phyloP scores from a whole-genome alignment of 129 eudicot genomes.

The Sambucus nigra region DNA sequence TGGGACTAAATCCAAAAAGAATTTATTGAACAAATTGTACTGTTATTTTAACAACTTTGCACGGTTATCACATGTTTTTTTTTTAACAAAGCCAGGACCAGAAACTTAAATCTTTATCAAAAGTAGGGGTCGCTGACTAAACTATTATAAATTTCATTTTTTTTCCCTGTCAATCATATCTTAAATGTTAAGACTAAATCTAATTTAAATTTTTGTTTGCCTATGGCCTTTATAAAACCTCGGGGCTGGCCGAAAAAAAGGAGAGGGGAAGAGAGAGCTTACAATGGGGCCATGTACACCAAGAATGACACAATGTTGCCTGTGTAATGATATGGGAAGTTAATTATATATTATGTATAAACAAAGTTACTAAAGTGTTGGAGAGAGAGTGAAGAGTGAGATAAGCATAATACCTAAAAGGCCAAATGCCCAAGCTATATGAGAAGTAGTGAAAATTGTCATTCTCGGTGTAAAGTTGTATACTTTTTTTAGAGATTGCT shows the following conservation, averaged over 20 bases:
- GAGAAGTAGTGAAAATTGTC: conserved; percentile 1
- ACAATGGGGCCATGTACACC: conserved; percentile 64
- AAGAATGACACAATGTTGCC: conserved; percentile 61
- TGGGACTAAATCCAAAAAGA: too few species aligned
- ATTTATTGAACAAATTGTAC: too few species aligned
- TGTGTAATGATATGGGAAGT: neutral
- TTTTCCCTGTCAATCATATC: too few species aligned
- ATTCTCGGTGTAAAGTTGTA: neutral
- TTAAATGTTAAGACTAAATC: neutral
- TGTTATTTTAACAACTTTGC: too few species aligned
- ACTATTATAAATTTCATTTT: too few species aligned
- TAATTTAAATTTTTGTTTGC: neutral
- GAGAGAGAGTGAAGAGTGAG: neutral
- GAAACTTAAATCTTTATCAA: too few species aligned
- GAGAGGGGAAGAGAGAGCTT: conserved; percentile 12
- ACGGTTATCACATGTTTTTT: too few species aligned
- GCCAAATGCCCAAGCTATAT: conserved; percentile 8
- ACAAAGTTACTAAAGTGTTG: neutral
- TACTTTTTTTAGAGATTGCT: neutral
- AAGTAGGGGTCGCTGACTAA: too few species aligned
- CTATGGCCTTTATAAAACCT: too few species aligned
- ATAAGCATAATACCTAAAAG: conserved; percentile 1
- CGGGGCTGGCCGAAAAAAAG: too few species aligned
- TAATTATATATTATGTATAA: neutral
- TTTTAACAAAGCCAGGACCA: too few species aligned